Percentiles rank a stretch among this genome's conserved stretches.
These are phyloP conservation scores for Ilex aquifolium DNA, from an alignment of 257 asterid species.

Conservation along the genomic window DNA sequence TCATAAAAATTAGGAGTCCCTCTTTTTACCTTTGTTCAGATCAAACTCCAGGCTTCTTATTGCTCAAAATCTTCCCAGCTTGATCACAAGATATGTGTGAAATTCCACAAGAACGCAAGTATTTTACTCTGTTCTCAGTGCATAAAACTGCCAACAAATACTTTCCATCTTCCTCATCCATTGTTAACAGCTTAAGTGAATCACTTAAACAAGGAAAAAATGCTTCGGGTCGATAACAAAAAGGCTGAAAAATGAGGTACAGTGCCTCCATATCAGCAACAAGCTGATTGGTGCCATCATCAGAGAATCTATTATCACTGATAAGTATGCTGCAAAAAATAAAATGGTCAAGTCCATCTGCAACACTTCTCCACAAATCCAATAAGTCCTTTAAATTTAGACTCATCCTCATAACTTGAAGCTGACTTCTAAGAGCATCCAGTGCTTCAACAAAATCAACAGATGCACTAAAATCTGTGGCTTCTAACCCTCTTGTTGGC, in stretches of 20 bases:
- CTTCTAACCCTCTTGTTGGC: neutral
- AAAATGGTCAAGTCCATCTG: neutral
- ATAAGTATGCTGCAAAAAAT: neutral
- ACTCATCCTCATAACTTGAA: neutral
- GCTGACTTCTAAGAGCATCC: neutral
- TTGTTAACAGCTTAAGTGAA: no score
- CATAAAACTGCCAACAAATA: neutral
- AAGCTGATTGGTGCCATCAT: neutral
- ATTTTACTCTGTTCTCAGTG: neutral
- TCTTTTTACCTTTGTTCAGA: neutral
- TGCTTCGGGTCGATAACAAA: neutral
- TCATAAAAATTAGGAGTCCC: neutral
- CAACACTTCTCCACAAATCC: neutral
- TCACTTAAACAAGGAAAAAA: neutral
- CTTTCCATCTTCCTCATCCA: neutral
- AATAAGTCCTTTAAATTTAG: neutral
- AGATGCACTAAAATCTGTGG: neutral
- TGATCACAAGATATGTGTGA: neutral
- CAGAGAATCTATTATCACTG: neutral
- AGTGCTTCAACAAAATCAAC: neutral
- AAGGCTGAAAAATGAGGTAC: neutral
- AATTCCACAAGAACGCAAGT: neutral
- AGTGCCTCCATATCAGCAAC: neutral
- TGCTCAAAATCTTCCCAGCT: neutral
- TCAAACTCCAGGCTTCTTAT: neutral